phyloP scores from a whole-genome alignment of 2,329 filamentous ascomycete species.

The Phoma herbarum region DNA sequence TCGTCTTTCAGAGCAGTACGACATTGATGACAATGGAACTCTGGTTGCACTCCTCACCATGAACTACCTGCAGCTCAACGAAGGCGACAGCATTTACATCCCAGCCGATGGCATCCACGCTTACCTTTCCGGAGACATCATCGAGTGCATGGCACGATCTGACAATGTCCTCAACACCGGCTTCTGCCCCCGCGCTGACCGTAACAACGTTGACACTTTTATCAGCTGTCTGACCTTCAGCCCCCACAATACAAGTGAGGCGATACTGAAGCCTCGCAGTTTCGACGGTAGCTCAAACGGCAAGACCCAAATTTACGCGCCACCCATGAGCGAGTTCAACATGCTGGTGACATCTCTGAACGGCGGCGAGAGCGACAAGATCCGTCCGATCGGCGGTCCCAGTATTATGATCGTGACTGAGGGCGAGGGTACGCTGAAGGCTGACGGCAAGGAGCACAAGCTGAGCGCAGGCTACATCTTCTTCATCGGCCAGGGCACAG shows the following conservation, averaged over 20 bases:
- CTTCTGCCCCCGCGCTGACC: conserved; percentile 73
- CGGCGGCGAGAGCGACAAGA: conserved; percentile 66
- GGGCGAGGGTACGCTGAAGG: conserved; percentile 66
- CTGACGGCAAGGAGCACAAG: conserved; percentile 61
- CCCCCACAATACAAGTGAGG: conserved; percentile 66
- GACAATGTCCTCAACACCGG: conserved; percentile 80
- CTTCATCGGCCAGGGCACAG: conserved; percentile 69
- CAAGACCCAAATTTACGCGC: conserved; percentile 70
- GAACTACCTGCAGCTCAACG: conserved; percentile 74
- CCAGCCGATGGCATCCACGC: conserved; percentile 79
- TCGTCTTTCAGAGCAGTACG: conserved; percentile 71
- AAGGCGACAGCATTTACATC: conserved; percentile 74
- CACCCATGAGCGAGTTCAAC: conserved; percentile 76
- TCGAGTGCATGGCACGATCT: conserved; percentile 80
- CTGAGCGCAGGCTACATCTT: conserved; percentile 71
- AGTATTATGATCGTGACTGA: conserved; percentile 70
- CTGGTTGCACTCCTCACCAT: conserved; percentile 76
- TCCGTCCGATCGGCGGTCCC: conserved; percentile 66
- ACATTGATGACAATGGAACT: conserved; percentile 69
- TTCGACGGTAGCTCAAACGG: conserved; percentile 65
- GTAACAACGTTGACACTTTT: conserved; percentile 72
- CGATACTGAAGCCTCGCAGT: conserved; percentile 60
- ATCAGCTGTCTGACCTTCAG: conserved; percentile 69
- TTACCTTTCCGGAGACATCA: conserved; percentile 76
- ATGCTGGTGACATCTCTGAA: conserved; percentile 69